phyloP scores from a whole-genome alignment of 345 rosid genomes.

The Syzygium aqueum region DNA sequence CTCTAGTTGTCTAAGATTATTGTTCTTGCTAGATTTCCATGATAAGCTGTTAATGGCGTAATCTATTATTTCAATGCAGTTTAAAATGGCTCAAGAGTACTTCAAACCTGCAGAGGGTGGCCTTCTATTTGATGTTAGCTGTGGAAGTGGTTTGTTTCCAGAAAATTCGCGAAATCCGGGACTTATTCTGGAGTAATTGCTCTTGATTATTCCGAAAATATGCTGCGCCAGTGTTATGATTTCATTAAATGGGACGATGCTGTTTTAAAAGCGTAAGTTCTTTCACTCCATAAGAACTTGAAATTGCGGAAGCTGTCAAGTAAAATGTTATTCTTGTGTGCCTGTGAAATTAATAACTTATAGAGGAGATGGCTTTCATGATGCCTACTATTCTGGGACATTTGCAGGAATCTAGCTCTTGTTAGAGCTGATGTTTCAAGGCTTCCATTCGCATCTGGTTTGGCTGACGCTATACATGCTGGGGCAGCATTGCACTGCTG shows the following conservation, averaged over 20 bases:
- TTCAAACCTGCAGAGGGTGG: slow-evolving; percentile 75
- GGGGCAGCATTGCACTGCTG: slow-evolving; percentile 96
- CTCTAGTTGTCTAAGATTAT: background rate
- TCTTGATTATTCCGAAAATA: slow-evolving; percentile 89
- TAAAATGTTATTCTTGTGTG: background rate
- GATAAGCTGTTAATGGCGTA: background rate
- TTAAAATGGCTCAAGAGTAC: slow-evolving; percentile 84
- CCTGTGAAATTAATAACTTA: background rate
- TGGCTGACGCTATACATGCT: slow-evolving; percentile 87
- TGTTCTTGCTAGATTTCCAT: background rate
- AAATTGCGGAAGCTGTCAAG: background rate
- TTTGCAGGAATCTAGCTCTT: slow-evolving; percentile 69
- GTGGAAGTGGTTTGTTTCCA: slow-evolving; percentile 92
- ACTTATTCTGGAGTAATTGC: slow-evolving; percentile 78
- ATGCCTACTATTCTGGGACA: background rate
- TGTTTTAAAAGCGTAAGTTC: slow-evolving; percentile 27
- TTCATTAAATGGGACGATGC: slow-evolving; percentile 56
- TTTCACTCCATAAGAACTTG: background rate
- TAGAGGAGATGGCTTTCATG: background rate
- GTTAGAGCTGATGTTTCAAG: slow-evolving; percentile 92
- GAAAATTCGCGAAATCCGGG: slow-evolving; percentile 73
- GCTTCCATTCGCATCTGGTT: slow-evolving; percentile 74
- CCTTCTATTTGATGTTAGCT: slow-evolving; percentile 81
- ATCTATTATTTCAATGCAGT: slow-evolving; percentile 37
- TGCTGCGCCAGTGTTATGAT: slow-evolving; percentile 87